These are phyloP conservation scores for Mycena capillaripes DNA, from an alignment of 768 basidiomycete species.

Conservation along the genomic window DNA sequence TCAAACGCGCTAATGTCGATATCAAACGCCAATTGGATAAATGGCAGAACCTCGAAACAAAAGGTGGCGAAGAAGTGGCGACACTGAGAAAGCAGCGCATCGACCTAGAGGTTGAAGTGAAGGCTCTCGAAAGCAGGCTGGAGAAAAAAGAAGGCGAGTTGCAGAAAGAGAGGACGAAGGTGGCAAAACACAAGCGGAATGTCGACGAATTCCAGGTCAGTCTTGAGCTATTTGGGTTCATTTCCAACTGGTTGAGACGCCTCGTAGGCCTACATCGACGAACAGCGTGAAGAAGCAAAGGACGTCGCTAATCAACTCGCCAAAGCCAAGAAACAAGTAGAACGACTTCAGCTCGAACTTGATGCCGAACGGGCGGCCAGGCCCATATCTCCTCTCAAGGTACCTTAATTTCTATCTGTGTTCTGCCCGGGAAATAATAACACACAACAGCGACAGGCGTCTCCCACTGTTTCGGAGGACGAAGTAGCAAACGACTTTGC, in stretches of 20 bases:
- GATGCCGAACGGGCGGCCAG: constrained; percentile 53
- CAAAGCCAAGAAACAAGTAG: constrained; percentile 57
- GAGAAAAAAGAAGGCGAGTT: constrained; percentile 54
- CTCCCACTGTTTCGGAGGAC: constrained; percentile 34
- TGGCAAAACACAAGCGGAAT: constrained; percentile 57
- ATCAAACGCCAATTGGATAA: constrained; percentile 75
- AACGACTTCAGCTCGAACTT: constrained; percentile 60
- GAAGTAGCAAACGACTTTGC: constrained; percentile 39
- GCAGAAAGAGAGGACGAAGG: constrained; percentile 58
- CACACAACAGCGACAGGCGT: constrained; percentile 14
- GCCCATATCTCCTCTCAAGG: constrained; percentile 44
- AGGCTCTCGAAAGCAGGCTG: constrained; percentile 58
- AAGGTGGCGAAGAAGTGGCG: constrained; percentile 72
- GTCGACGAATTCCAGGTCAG: constrained; percentile 63
- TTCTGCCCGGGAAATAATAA: neutral
- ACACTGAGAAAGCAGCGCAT: constrained; percentile 65
- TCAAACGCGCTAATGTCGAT: constrained; percentile 67
- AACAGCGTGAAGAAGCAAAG: constrained; percentile 52
- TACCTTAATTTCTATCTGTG: constrained; percentile 12
- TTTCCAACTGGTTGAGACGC: neutral
- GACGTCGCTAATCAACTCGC: constrained; percentile 50
- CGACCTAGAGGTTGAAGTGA: constrained; percentile 69
- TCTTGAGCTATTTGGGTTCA: constrained; percentile 2
- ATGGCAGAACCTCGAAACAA: constrained; percentile 78
- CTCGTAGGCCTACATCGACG: constrained; percentile 54